phyloP scores from a whole-genome alignment of 1,284 basidiomycete genomes.

The Trichosporon sp. region DNA sequence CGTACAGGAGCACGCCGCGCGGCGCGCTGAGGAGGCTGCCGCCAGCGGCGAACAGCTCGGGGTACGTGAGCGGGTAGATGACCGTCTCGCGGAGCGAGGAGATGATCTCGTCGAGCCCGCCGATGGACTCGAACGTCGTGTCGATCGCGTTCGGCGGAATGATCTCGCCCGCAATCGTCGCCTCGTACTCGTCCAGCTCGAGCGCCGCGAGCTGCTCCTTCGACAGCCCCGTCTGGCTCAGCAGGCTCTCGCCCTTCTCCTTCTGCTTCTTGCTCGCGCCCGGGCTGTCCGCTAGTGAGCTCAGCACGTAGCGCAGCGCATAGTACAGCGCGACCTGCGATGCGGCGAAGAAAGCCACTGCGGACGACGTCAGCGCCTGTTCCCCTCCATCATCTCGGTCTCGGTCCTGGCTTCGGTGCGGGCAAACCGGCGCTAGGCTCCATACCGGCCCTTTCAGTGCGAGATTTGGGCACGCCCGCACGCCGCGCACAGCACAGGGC shows the following conservation, averaged over 20 bases:
- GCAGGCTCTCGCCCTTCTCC: slow-evolving; percentile 42
- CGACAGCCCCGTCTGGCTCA: slow-evolving; percentile 40
- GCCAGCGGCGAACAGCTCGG: slow-evolving; percentile 76
- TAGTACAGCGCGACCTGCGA: slow-evolving; percentile 52
- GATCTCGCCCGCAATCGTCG: slow-evolving; percentile 56
- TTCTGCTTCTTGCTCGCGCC: slow-evolving; percentile 38
- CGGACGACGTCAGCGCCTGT: neutral
- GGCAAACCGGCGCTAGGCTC: neutral
- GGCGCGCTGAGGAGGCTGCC: slow-evolving; percentile 58
- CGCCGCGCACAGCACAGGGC: neutral
- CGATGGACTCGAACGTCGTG: slow-evolving; percentile 58
- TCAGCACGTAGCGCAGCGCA: slow-evolving; percentile 47
- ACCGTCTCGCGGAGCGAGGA: slow-evolving; percentile 88
- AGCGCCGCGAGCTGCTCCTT: slow-evolving; percentile 51
- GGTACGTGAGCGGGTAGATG: slow-evolving; percentile 92
- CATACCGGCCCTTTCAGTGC: neutral
- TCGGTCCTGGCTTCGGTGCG: slow-evolving; percentile 5
- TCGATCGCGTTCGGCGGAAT: slow-evolving; percentile 54
- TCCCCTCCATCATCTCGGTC: neutral
- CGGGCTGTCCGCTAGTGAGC: slow-evolving; percentile 39
- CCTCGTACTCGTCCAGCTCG: slow-evolving; percentile 54
- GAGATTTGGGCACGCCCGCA: neutral
- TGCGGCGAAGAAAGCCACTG: slow-evolving; percentile 61
- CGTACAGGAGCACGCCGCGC: slow-evolving; percentile 72
- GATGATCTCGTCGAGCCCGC: slow-evolving; percentile 92